These are phyloP conservation scores for Acorus gramineus DNA, from an alignment of 106 monocot genomes.

Conservation along the genomic window DNA sequence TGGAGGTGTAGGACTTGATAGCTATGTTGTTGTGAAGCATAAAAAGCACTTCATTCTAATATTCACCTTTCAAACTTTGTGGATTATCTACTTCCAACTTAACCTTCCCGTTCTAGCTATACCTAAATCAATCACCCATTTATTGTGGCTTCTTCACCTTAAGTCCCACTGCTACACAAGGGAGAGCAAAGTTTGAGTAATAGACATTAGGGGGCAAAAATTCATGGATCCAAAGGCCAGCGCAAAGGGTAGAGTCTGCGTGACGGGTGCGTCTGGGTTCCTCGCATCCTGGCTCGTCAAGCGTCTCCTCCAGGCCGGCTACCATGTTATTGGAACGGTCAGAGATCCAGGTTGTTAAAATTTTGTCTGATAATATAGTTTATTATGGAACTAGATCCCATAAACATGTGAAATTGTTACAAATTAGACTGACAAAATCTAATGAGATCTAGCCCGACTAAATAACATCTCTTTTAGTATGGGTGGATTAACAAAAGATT, in stretches of 20 bases:
- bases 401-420: too few relatives aligned
- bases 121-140: background rate
- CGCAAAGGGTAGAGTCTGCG: constrained; percentile 30
- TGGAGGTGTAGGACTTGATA: too few relatives aligned
- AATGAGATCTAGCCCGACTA: background rate
- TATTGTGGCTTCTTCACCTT: background rate
- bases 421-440: too few relatives aligned
- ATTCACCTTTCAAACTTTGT: background rate
- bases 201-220: background rate
- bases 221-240: constrained; percentile 1
- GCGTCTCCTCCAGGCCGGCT: constrained; percentile 28
- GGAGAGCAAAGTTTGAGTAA: background rate
- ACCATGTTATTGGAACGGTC: constrained; percentile 37
- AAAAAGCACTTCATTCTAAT: background rate
- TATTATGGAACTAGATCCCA: background rate
- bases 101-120: background rate
- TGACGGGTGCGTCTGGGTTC: constrained; percentile 38
- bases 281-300: constrained; percentile 45
- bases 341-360: constrained; percentile 34
- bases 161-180: background rate
- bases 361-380: background rate
- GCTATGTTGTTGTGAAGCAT: too few relatives aligned
- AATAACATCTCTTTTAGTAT: background rate
- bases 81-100: background rate
- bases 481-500: background rate